phyloP scores from a whole-genome alignment of 306 rosid species.

The Lathyrus oleraceus region DNA sequence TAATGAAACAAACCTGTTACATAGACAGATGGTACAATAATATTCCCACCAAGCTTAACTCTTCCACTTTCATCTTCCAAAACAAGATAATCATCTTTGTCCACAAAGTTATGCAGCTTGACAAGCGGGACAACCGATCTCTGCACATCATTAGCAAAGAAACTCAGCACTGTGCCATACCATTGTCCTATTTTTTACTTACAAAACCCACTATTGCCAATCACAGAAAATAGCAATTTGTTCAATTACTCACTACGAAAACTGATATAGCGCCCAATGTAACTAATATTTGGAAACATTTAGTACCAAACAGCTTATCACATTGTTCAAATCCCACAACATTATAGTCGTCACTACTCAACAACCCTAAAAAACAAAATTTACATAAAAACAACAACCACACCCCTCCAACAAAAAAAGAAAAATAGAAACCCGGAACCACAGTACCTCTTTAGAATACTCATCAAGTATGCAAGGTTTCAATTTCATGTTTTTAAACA shows the following conservation, averaged over 20 bases:
- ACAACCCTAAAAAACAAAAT: background rate
- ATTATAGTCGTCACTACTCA: background rate
- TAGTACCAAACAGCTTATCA: background rate
- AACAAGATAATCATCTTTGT: conserved; percentile 70
- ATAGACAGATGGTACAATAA: conserved; percentile 65
- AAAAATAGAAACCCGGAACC: background rate
- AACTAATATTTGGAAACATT: background rate
- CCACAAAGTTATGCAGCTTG: conserved; percentile 72
- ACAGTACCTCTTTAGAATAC: conserved; percentile 78
- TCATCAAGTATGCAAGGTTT: conserved; percentile 88
- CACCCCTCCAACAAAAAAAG: background rate
- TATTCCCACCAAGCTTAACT: conserved; percentile 73
- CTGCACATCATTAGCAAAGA: conserved; percentile 44
- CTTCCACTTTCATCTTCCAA: conserved; percentile 98
- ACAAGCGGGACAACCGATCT: conserved; percentile 68
- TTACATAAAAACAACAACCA: background rate
- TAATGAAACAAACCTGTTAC: conserved; percentile 69
- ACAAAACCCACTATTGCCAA: background rate
- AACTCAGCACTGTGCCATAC: conserved; percentile 28
- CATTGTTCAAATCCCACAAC: background rate
- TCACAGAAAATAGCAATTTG: background rate
- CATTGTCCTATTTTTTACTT: conserved; percentile 6
- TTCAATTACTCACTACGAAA: background rate
- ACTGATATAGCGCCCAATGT: background rate
- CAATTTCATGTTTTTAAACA: conserved; percentile 93